Base-by-base conservation (phyloP, 139 green algal genomes). In the Tetratostichococcus sp. region DNA sequence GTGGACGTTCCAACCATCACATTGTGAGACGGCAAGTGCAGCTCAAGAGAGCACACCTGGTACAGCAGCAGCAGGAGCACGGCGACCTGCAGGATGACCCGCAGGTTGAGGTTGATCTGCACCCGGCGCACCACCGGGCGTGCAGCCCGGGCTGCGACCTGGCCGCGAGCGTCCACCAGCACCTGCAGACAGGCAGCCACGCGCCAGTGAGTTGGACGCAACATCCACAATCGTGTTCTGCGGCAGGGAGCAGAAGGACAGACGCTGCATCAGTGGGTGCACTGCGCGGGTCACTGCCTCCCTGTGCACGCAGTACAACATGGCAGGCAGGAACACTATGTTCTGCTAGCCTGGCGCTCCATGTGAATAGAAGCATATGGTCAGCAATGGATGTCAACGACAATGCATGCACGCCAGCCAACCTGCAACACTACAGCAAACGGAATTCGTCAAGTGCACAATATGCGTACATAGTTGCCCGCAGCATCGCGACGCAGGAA, bases 61-160 rank as follows among this genome's bases (percentile, higher is more conserved):
- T 90, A 91, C 31, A 93, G 70, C 19, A 94, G 74, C 57, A 93
- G 65, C 25, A 70, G 72, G 58, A 93, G 82, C 33, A 94, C 85
- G 59, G 84, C 67, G 67, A 87, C 42, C 80, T 94, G 89, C 70
- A 94, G 81, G 73, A 93, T 69, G 26, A 74, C 77, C 16, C 89
- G 87, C 76, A 89, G 73, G 81, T 82, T 88, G 67, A 94, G 83
- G 22, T 82, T 82, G n/a, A 92, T 79, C 14, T 68, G 80, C 32
- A 90, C 68, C 28, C 87, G 75, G 57, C 83, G 84, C 17, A 86
- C 74, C 28, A 72, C 74, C n/a, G 76, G 77, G 8, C n/a, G 28
- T 17, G 32, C 14, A 30, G 26, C 67, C 3, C 19, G 14, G 2
- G 2, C 19, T 25, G 17, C 50, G 50, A 4, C 1, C 19, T 35